These are phyloP conservation scores for Naganishia vaughanmartiniae DNA, from an alignment of 768 basidiomycete genomes.

Conservation along the genomic window DNA sequence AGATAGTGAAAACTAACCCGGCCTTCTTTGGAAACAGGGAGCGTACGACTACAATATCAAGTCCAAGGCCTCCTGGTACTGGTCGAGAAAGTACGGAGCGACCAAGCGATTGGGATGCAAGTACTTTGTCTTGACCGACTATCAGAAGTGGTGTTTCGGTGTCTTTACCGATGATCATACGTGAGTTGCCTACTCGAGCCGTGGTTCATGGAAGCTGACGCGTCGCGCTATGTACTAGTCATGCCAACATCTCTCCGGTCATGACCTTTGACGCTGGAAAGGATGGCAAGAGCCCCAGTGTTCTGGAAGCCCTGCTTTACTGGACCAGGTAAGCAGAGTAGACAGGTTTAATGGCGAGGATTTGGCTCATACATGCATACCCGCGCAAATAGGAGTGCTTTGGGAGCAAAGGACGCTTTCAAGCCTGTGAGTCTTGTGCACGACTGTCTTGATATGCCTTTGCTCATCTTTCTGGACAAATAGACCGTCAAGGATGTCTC, in stretches of 20 bases:
- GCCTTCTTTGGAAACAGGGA: constrained; percentile 33
- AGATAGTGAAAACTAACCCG: neutral
- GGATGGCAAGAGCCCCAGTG: constrained; percentile 38
- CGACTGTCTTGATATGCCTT: neutral
- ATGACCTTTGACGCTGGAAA: constrained; percentile 30
- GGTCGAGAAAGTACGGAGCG: constrained; percentile 49
- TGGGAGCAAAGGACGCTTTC: constrained; percentile 17
- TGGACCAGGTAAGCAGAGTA: constrained; percentile 38
- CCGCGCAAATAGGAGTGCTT: neutral
- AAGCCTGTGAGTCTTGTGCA: neutral
- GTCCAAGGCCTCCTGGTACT: constrained; percentile 53
- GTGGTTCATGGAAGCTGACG: neutral
- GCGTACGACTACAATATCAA: constrained; percentile 51
- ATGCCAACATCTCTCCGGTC: constrained; percentile 42
- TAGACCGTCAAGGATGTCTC: constrained; percentile 18
- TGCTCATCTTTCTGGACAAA: neutral
- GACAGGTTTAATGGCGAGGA: neutral
- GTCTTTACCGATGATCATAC: constrained; percentile 42
- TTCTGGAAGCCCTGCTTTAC: constrained; percentile 47
- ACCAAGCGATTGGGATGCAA: constrained; percentile 44
- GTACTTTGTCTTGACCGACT: constrained; percentile 52
- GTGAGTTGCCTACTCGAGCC: constrained; percentile 1
- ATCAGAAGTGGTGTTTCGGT: constrained; percentile 52
- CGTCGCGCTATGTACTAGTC: constrained; percentile 10
- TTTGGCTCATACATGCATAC: neutral